Evolutionary conservation across 1,139 yeast genomes (phyloP), one percentile per base, ranked within the genome.

Genomic region (Kodamaea suecica): DNA sequence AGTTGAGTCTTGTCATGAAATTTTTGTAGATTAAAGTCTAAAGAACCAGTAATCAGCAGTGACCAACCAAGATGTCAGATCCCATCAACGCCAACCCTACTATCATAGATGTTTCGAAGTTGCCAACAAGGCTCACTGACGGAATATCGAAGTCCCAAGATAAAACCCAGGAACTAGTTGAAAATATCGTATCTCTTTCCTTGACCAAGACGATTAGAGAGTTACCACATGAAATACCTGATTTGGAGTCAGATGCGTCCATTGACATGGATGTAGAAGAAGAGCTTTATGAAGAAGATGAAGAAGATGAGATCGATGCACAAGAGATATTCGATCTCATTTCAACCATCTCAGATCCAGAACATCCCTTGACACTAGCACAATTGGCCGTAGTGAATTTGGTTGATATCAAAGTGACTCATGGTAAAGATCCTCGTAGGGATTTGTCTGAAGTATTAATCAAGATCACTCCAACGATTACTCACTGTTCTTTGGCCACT

Each of bases 401-500:
- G 33, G 72, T 73, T 2, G 96, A 94, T 55, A 92, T 94, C 38
- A 57, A 63, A 25, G 87, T 94, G 6, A 66, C 65, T 2, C 81
- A 84, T 45, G 70, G 77, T 5, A 73, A 74, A 1, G 48, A 52
- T 15, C 59, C 59, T 26, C 64, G 68, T 21, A 52, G 61, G 10
- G 76, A 76, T 29, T 76, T 85, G 51, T 84, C 94, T 0, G 87
- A 84, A 43, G 87, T 94, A 0, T 55, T 78, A 16, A 87, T 94
- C 25, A 79, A 76, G 49, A 90, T 94, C 45, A 94, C 99, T 0
- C 99, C 99, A 0, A 94, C 99, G 0, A 92, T 94, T 48, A 92
- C 98, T 1, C 99, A 94, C 56, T 94, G 99, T 54, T 86, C 96
- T 1, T 68, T 94, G 43, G 98, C 98, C 1, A 94, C 98, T 0